Conservation (phyloP, 2,329 filamentous ascomycete genomes). For the Celoporthe dispersa region DNA sequence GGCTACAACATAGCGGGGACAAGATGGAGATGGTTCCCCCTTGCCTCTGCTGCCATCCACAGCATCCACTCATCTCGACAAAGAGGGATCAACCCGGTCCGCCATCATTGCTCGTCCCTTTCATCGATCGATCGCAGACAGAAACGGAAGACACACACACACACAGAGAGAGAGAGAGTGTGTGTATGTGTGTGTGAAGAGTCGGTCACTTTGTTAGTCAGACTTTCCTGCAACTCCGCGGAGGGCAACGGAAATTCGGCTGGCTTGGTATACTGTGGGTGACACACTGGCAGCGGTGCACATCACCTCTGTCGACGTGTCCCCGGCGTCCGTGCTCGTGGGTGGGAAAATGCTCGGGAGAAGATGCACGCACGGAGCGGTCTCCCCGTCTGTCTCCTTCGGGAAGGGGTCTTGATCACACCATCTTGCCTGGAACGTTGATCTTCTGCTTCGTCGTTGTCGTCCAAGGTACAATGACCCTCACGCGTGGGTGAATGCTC, state of each 20-base stretch:
- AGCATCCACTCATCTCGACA: neutral
- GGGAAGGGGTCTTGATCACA: neutral
- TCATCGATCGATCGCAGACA: neutral
- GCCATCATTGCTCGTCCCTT: neutral
- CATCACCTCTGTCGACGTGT: neutral
- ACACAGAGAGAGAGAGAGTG: no score
- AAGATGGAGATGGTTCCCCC: neutral
- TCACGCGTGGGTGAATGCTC: neutral
- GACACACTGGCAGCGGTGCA: neutral
- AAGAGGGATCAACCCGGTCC: neutral
- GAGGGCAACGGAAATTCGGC: neutral
- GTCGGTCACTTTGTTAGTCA: neutral
- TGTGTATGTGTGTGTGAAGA: neutral
- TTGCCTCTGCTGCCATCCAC: neutral
- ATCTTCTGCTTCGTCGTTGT: neutral
- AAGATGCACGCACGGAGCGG: neutral
- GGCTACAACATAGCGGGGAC: neutral
- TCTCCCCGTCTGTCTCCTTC: neutral
- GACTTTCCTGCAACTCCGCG: neutral
- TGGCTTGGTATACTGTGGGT: neutral
- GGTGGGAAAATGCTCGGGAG: neutral
- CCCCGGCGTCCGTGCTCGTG: neutral
- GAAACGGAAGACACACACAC: no score
- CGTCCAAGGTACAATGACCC: neutral
- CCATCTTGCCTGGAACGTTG: neutral